Evolutionary conservation across 495 filamentous ascomycete genomes (phyloP).

Genomic region (Aspergillus avenaceus): DNA sequence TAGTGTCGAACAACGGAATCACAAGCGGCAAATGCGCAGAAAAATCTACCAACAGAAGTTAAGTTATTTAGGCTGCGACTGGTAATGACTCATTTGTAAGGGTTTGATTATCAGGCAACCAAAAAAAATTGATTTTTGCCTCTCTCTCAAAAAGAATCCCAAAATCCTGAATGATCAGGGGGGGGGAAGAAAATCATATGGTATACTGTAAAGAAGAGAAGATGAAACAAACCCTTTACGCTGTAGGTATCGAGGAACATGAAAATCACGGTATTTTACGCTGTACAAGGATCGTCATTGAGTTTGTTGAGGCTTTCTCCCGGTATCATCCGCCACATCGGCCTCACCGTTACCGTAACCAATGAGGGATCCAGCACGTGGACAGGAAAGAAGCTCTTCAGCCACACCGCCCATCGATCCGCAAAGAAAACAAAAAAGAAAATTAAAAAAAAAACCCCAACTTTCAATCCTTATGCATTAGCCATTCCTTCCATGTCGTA

Average conservation of each 20-base stretch:
- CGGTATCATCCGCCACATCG: not conserved
- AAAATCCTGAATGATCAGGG: too few species aligned
- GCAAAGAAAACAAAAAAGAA: too few species aligned
- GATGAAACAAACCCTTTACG: too few species aligned
- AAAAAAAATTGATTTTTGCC: too few species aligned
- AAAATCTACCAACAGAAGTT: not conserved
- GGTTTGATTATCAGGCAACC: constrained; percentile 13
- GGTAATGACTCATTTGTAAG: constrained; percentile 9
- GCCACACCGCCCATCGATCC: constrained; percentile 4
- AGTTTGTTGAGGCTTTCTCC: too few species aligned
- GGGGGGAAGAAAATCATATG: not conserved
- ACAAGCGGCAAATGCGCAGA: not conserved
- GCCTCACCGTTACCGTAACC: constrained; percentile 8
- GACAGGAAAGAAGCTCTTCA: not conserved
- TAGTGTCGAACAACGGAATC: constrained; percentile 6
- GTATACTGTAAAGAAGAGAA: not conserved
- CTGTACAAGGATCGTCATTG: too few species aligned
- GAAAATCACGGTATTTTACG: too few species aligned
- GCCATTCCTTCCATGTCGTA: too few species aligned
- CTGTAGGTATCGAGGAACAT: too few species aligned
- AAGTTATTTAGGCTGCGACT: constrained; percentile 11
- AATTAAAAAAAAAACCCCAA: too few species aligned
- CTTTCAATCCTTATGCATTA: too few species aligned
- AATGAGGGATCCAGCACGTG: constrained; percentile 7
- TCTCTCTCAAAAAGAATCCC: too few species aligned